Evolutionary conservation across 306 rosid species (phyloP), one percentile per base, ranked within the genome.

Genomic region (cucumber (Cucumis sativus)): DNA sequence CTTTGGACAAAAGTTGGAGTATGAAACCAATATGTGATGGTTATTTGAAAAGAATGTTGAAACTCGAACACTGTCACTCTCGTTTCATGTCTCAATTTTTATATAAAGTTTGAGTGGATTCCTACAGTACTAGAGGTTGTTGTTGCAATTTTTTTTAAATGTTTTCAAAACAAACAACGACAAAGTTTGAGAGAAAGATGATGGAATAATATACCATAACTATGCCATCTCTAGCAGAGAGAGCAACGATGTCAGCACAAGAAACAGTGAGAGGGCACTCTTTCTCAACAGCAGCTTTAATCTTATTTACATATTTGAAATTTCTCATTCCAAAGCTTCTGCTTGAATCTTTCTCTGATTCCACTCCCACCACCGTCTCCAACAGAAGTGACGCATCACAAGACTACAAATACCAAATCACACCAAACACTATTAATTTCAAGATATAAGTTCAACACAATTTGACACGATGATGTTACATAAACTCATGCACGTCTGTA

Each of bases 291-390:
- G 98, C 98, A 0, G 18, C 77, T 82, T 96, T 96, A 63, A 92
- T 96, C 28, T 79, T 91, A 76, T 76, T 84, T 2, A 89, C 82
- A 61, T 92, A 96, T 77, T 88, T 91, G 81, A 92, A 96, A 64
- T 96, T 96, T 35, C 97, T 88, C 98, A 96, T 88, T 3, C 99
- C 98, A 8, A 88, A 87, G 77, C 91, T 96, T 81, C 96, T 82
- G 14, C 6, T 23, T 0, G 93, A 84, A 11, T 82, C 33, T 85
- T 89, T 82, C 83, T 92, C 99, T 12, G 98, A 92, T 65, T 86
- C 81, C 2, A 92, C 79, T 0, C 84, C 88, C 1, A 13, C 14
- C 18, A 8, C 78, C 4, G 86, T 82, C 59, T 72, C 88, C 73
- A 96, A 76, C 14, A 96, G 71, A 0, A 92, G 63, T 6, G 99